phyloP scores from a whole-genome alignment of 352 stramenopile species.

The Thraustotheca clavata region DNA sequence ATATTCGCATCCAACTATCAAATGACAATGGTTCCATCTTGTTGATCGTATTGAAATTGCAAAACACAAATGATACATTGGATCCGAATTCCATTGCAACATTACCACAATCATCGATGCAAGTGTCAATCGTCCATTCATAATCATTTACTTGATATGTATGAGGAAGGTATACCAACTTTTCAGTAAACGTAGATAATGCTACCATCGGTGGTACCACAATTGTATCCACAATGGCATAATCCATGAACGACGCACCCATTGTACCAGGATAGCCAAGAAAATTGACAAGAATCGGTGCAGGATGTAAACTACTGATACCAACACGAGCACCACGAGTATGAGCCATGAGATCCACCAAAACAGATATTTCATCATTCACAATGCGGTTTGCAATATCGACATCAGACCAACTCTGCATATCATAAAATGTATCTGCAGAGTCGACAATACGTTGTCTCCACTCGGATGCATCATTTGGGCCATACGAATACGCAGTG shows the following conservation, averaged over 20 bases:
- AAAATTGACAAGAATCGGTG: constrained; percentile 77
- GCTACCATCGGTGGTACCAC: constrained; percentile 53
- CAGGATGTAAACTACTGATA: constrained; percentile 52
- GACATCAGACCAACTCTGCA: constrained; percentile 40
- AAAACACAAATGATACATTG: constrained; percentile 24
- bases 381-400: constrained; percentile 44
- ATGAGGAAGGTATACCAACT: constrained; percentile 81
- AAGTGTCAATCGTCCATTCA: constrained; percentile 33
- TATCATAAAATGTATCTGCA: constrained; percentile 56
- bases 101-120: constrained; percentile 4
- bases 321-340: constrained; percentile 70
- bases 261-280: constrained; percentile 87
- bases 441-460: constrained; percentile 40
- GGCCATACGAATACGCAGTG: constrained; percentile 77
- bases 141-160: constrained; percentile 90
- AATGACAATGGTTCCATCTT: constrained; percentile 42
- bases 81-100: background rate
- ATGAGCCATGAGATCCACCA: constrained; percentile 89
- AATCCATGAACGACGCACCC: constrained; percentile 66
- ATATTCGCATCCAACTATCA: constrained; percentile 32
- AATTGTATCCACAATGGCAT: constrained; percentile 57
- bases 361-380: constrained; percentile 57
- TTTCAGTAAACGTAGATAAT: constrained; percentile 53
- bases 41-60: constrained; percentile 57
- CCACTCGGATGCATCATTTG: constrained; percentile 58